Base-by-base conservation (phyloP, 345 rosid genomes). In the Gossypium rotundifolium region DNA sequence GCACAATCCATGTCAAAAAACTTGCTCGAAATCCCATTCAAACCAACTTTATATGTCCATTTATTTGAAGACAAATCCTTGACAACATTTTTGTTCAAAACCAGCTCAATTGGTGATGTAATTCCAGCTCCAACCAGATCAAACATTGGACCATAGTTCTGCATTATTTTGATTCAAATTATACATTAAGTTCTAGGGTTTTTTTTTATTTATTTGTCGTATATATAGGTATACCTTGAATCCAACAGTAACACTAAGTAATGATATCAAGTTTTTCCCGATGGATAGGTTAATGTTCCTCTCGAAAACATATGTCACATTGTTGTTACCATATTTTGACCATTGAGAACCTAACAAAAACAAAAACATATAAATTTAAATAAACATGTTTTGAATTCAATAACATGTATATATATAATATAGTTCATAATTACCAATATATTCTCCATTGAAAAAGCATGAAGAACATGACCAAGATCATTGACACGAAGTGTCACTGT, bases 41-140 rank as follows among this genome's bases (percentile, higher is more conserved):
- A 23, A 0, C 88, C 89, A 13, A 74, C 72, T 60, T 83, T 88
- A 44, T 84, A 83, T 6, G 76, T 58, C 89, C 91, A 88, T 14
- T 73, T 49, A 49, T 45, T 77, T 4, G 75, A 16, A 2, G 84
- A 67, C 18, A 86, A 48, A 49, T 86, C 80, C 18, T 25, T 53
- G 0, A 65, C 52, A 3, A 9, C 18, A 4, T 42, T 65, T 25
- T 65, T 10, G 10, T 2, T 16, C 51, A 11, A 18, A 18, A 44
- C 78, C 77, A 88, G 48, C 46, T 80, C 73, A 14, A 84, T 75
- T 0, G 91, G 88, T 14, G 87, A 84, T 0, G 16, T 70, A 17
- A 86, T 72, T 18, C 91, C 91, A 17, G 33, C 46, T 8, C 7
- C 45, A 0, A 2, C 17, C 0, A 6, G 20, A 40, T 85, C 84